Base-by-base conservation (phyloP, 176 grass and related monocot genomes). In the Zoysia japonica region DNA sequence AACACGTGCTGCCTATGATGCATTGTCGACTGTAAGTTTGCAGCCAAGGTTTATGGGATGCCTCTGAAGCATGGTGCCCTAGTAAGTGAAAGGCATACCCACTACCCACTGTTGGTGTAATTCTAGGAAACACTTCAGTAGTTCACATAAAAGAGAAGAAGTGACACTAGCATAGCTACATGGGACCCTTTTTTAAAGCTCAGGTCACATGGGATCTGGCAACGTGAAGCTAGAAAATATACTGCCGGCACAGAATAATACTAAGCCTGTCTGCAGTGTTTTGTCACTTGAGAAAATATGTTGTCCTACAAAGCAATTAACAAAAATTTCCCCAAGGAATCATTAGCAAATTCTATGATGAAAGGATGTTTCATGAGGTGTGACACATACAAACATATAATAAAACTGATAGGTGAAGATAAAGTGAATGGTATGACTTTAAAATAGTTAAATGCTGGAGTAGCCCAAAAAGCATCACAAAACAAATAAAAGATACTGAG, bases 31-130 rank as follows among this genome's bases (percentile, higher is more conserved):
- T 36, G 20, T 16, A 61, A 20, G 59, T 61, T 2, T 47, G 36
- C 49, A 75, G 17, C 38, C 55, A 70, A n/a, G 61, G 68, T 53
- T 48, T 7, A 59, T 60, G 69, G 28, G 28, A 0, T 5, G 37
- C 51, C 19, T 39, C 28, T 28, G 28, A 84, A 48, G 41, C 81
- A 83, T 84, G 45, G 20, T 70, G 67, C 48, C 28, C 35, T 65
- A 35, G 28, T 57, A 43, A 36, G 65, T 69, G 14, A 64, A 71
- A 78, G 39, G 60, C 20, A 43, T 59, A 74, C 42, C 39, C 28
- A 28, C 28, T 28, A 28, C 28, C 28, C 8, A 55, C 11, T 76
- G 46, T 10, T 70, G 7, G 61, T 7, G 11, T 35, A 65, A 78
- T 66, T 86, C 15, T 53, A 66, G 47, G 16, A 52, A 28, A 81